Percentiles rank a stretch among this genome's conserved stretches.
These are phyloP conservation scores for Solanum lycopersicoides DNA, from an alignment of 257 asterid species.

Conservation along the genomic window DNA sequence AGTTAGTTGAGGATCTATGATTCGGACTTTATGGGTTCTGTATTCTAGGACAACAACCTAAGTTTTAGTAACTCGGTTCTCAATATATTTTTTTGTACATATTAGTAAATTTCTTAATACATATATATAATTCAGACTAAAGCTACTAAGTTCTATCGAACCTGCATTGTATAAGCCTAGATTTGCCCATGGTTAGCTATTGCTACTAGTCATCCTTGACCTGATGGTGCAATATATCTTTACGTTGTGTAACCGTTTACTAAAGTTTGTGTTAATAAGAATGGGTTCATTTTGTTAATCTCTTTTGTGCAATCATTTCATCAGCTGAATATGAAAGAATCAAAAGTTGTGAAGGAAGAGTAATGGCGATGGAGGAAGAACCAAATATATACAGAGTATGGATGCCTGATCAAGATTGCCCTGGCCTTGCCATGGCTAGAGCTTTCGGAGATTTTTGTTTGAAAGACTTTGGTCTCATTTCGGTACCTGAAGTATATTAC, in stretches of 20 bases:
- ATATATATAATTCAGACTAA: background rate
- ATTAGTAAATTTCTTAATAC: background rate
- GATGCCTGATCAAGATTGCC: constrained; percentile 91
- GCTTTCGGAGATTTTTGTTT: constrained; percentile 90
- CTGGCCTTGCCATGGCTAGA: constrained; percentile 92
- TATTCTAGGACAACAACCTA: background rate
- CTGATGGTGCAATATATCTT: background rate
- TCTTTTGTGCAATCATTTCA: background rate
- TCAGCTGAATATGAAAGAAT: constrained; percentile 64
- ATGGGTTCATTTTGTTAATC: background rate
- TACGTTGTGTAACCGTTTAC: background rate
- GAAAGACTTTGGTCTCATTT: constrained; percentile 70
- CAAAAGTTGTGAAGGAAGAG: constrained; percentile 51
- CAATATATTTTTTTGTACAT: background rate
- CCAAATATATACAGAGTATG: constrained; percentile 67
- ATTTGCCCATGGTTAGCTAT: background rate
- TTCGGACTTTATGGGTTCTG: background rate
- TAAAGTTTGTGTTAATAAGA: background rate
- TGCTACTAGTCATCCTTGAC: background rate
- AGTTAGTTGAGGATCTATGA: background rate
- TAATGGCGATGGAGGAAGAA: constrained; percentile 73
- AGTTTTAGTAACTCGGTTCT: background rate
- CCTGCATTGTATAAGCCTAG: background rate
- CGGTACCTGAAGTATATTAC: constrained; percentile 52
- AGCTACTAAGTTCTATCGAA: background rate